These are phyloP conservation scores for Trichoderma sp. DNA, from an alignment of 2,329 filamentous ascomycete genomes.

Conservation along the genomic window DNA sequence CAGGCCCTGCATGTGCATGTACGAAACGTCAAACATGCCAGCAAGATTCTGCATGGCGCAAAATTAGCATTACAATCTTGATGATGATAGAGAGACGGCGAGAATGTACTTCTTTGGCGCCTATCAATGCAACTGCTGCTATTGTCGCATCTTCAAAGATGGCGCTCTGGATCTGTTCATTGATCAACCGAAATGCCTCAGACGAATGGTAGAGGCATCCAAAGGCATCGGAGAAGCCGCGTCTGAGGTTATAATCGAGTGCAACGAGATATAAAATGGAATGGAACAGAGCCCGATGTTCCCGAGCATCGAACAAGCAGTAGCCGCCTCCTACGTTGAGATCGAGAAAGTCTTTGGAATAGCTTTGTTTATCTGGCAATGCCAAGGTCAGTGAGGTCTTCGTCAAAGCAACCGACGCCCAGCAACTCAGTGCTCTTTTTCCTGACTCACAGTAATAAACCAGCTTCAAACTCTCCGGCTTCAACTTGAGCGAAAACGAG, in stretches of 20 bases:
- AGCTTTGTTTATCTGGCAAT: not conserved
- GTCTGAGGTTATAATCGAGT: constrained; percentile 8
- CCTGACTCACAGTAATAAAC: constrained; percentile 4
- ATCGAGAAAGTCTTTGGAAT: not conserved
- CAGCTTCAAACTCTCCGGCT: not conserved
- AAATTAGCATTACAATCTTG: not conserved
- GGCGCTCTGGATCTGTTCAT: not conserved
- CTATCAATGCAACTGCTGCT: constrained; percentile 2
- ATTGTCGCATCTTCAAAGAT: constrained; percentile 2
- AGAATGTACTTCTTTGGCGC: not conserved
- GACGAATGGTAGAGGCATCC: constrained; percentile 11
- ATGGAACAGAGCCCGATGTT: constrained; percentile 4
- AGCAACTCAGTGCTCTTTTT: not conserved
- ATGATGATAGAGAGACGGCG: not conserved
- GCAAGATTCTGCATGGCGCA: not conserved
- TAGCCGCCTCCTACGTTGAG: constrained; percentile 6
- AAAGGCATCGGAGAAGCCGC: not conserved
- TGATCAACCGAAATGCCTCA: constrained; percentile 14
- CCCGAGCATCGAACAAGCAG: not conserved
- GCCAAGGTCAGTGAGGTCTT: not conserved
- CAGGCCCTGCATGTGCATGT: constrained; percentile 14
- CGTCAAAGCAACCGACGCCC: not conserved
- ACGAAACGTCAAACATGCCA: constrained; percentile 6
- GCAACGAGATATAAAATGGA: constrained; percentile 8
- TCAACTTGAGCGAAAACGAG: not conserved